These are phyloP conservation scores for Ajuga chamaepitys DNA, from an alignment of 257 asterid genomes.

Conservation along the genomic window DNA sequence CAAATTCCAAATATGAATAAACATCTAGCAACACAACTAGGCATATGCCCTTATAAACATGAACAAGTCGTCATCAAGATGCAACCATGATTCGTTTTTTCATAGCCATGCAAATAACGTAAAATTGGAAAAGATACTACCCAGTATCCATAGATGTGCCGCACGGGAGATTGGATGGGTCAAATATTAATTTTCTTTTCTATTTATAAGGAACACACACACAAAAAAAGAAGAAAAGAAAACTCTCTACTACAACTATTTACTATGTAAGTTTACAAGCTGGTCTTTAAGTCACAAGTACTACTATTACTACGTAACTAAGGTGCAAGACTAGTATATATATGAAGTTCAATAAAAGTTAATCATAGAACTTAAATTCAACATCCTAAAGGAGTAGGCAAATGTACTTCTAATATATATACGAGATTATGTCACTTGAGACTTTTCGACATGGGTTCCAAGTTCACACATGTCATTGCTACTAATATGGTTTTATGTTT, in stretches of 20 bases:
- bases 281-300: no score
- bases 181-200: no score
- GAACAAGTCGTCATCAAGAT: not conserved
- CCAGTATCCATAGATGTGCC: not conserved
- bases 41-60: not conserved
- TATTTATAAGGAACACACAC: no score
- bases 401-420: not conserved
- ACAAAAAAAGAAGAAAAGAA: not conserved
- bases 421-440: not conserved
- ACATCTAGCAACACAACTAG: not conserved
- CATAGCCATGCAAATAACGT: not conserved
- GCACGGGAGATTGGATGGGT: not conserved
- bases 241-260: not conserved
- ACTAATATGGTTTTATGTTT: no score
- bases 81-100: not conserved
- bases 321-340: no score
- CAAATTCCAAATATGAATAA: not conserved
- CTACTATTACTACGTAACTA: not conserved
- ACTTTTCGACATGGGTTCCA: not conserved
- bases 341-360: not conserved
- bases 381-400: not conserved
- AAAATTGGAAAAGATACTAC: not conserved
- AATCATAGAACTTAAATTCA: not conserved
- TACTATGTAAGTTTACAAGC: not conserved
- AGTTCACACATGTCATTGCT: not conserved